phyloP scores from a whole-genome alignment of 768 basidiomycete species.

The Boletus eberwhitei region DNA sequence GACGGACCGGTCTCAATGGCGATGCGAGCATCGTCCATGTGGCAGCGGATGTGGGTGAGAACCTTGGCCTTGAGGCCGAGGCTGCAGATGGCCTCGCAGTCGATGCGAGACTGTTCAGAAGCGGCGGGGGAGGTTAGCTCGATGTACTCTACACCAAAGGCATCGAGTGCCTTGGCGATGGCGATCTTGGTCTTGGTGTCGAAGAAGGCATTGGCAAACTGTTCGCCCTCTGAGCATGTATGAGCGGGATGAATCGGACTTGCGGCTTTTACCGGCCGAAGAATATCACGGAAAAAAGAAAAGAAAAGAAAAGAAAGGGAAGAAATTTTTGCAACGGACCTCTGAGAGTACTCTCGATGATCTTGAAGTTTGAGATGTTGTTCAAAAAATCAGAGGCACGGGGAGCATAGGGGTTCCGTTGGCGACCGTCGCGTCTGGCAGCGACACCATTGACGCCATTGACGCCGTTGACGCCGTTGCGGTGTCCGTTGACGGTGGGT shows the following conservation, averaged over 20 bases:
- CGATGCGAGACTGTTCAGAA: conserved; percentile 88
- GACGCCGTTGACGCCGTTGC: conserved; percentile 39
- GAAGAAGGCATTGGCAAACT: conserved; percentile 99
- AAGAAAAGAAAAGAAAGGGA: neutral
- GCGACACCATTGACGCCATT: conserved; percentile 36
- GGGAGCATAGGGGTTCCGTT: conserved; percentile 79
- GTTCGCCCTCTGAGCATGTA: conserved; percentile 78
- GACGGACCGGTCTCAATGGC: conserved; percentile 92
- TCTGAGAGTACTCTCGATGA: conserved; percentile 95
- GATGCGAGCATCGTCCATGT: conserved; percentile 99
- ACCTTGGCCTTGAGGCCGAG: conserved; percentile 96
- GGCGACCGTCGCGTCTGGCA: conserved; percentile 40
- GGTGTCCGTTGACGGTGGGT: conserved; percentile 39
- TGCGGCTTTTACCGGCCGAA: conserved; percentile 4
- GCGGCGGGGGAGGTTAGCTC: conserved; percentile 98
- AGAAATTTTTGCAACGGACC: conserved; percentile 45
- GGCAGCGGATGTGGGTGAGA: conserved; percentile 97
- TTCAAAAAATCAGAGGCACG: conserved; percentile 91
- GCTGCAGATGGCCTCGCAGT: conserved; percentile 99
- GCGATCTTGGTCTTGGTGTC: conserved; percentile 99
- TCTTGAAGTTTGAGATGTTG: conserved; percentile 91
- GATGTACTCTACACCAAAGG: conserved; percentile 99
- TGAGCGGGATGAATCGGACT: conserved; percentile 13
- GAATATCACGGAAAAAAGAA: neutral
- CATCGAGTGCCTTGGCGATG: conserved; percentile 96